phyloP scores from a whole-genome alignment of 306 rosid species.

The Arachis stenosperma region DNA sequence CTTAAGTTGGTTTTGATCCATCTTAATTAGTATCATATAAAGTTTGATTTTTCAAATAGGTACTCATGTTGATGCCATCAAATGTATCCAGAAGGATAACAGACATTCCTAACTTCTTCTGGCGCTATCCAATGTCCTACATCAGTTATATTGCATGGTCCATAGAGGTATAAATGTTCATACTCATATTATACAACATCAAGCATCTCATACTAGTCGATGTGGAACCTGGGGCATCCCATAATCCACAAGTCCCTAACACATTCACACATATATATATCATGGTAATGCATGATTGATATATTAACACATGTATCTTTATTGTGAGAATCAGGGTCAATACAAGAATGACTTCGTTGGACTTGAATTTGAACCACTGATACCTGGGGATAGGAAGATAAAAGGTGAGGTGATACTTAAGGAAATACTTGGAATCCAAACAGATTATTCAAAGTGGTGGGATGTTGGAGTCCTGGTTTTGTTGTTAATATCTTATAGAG shows the following conservation, averaged over 20 bases:
- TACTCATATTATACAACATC: too few species aligned
- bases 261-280: too few species aligned
- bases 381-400: conserved; percentile 45
- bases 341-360: conserved; percentile 64
- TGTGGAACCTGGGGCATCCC: not conserved
- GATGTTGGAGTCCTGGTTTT: conserved; percentile 41
- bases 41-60: conserved; percentile 12
- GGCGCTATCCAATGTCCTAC: conserved; percentile 66
- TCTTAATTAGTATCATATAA: not conserved
- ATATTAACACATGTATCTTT: too few species aligned
- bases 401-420: conserved; percentile 46
- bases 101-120: conserved; percentile 55
- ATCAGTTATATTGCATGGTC: conserved; percentile 58
- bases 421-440: conserved; percentile 40
- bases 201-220: too few species aligned
- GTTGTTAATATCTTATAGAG: conserved; percentile 41
- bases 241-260: too few species aligned
- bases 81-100: conserved; percentile 38
- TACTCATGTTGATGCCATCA: conserved; percentile 60
- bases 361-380: conserved; percentile 48
- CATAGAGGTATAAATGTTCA: conserved; percentile 35
- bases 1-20: too few species aligned
- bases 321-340: conserved; percentile 41
- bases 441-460: conserved; percentile 53
- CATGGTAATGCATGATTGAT: too few species aligned